A percentile compares a stretch with the other conserved stretches of the same genome.
Evolutionary conservation across 1,139 yeast genomes (phyloP).

Genomic region (Casaregolazyma suthepensis): DNA sequence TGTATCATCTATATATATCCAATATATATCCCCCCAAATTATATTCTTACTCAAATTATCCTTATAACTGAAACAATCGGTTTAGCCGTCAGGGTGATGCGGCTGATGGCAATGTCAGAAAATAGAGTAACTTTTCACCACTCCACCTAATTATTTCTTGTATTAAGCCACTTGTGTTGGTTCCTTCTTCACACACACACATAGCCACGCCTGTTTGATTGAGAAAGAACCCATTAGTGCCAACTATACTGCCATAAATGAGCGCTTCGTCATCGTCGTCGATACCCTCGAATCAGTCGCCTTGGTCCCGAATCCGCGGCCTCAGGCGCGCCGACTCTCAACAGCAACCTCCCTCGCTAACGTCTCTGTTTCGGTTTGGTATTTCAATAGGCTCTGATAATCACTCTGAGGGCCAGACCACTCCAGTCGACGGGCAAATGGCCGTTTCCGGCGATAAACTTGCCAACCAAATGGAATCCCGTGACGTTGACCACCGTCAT

Average conservation of each 20-base stretch:
- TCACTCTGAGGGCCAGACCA: neutral
- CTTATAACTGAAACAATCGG: neutral
- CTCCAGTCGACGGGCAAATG: constrained; percentile 6
- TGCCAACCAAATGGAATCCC: neutral
- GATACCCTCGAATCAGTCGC: neutral
- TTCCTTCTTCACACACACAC: neutral
- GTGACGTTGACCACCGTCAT: neutral
- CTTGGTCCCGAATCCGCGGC: constrained; percentile 3
- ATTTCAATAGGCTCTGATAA: constrained; percentile 1
- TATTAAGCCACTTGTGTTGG: neutral
- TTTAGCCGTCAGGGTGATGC: neutral
- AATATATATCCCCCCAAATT: neutral
- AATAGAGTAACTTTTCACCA: neutral
- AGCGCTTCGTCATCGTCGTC: constrained; percentile 5
- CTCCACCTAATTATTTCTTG: neutral
- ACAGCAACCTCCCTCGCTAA: constrained; percentile 2
- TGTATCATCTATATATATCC: neutral
- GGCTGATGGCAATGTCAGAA: neutral
- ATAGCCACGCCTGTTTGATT: neutral
- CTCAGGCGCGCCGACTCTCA: constrained; percentile 2
- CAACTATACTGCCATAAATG: neutral
- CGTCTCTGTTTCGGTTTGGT: constrained; percentile 1
- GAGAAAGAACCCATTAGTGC: neutral
- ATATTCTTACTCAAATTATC: neutral
- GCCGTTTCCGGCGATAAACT: neutral